phyloP scores from a whole-genome alignment of 805 yeast genomes.

The Lipomyces starkeyi region DNA sequence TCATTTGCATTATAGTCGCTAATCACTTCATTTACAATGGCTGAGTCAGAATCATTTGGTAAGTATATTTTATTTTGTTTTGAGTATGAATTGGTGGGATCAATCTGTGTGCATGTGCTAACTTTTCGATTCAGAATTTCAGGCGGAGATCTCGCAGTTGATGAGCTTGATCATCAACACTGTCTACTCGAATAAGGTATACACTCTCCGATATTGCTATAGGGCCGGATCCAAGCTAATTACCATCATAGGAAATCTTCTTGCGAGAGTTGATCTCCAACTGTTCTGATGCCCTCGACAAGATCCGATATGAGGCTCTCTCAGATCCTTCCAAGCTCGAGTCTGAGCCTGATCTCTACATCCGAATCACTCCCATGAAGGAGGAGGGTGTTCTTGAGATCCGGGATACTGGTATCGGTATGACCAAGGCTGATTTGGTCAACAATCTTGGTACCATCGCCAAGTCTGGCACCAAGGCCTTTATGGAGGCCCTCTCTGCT shows the following conservation, averaged over 20 bases:
- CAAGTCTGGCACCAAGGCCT: conserved; percentile 99
- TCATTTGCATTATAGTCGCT: conserved; percentile 2
- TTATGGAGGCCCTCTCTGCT: conserved; percentile 99
- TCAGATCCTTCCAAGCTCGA: conserved; percentile 91
- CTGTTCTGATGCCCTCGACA: conserved; percentile 99
- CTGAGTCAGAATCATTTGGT: conserved; percentile 36
- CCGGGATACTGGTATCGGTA: conserved; percentile 99
- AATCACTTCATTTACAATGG: conserved; percentile 19
- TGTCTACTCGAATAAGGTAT: conserved; percentile 90
- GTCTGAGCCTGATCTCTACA: conserved; percentile 93
- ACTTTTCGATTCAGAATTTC: conserved; percentile 56
- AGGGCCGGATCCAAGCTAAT: conserved; percentile 4
- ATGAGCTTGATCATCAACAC: conserved; percentile 99
- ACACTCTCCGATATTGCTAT: not conserved
- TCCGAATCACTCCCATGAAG: conserved; percentile 96
- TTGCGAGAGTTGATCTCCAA: conserved; percentile 98
- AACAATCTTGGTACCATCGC: conserved; percentile 99
- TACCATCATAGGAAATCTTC: conserved; percentile 70
- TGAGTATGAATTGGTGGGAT: not conserved
- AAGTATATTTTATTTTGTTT: not conserved
- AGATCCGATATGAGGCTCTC: conserved; percentile 95
- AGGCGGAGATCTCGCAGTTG: conserved; percentile 99
- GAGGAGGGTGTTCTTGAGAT: conserved; percentile 93
- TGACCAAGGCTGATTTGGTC: conserved; percentile 98
- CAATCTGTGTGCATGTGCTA: not conserved